Base-by-base conservation (phyloP, 78 protist genomes). In the Dictyostelium capitatum region DNA sequence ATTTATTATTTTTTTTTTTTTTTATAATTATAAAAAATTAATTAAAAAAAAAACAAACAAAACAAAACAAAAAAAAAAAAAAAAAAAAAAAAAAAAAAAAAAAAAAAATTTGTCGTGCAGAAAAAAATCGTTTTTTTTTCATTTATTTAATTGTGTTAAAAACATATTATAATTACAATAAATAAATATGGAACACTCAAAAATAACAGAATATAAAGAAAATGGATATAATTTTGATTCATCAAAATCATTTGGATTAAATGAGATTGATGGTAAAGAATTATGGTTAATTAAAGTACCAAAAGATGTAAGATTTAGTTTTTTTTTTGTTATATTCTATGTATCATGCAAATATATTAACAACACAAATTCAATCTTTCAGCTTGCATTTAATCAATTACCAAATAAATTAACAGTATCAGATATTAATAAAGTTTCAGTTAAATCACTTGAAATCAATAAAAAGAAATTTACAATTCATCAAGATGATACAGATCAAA, bases 251-350 rank as follows among this genome's bases (percentile, higher is more conserved):
- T 17, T 30, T 53, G 9, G 17, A 23, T 9, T 62, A n/a, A 11
- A 62, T 62, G 72, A 67, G 7, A 53, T 20, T 25, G 51, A 47
- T 20, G 62, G 69, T 53, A 73, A 82, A 57, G 80, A 74, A 47
- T 69, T 83, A 43, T 83, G 91, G 91, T 57, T 83, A 43, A 25
- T 83, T n/a, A 83, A 83, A 57, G 23, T 83, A 8, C 91, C 91
- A 23, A 37, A 15, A 37, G 50, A 83, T 83, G 91, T 83, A 83
- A 20, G 82, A n/a, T n/a, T 73, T 20, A 23, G 14, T 28, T 2
- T 9, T 28, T 77, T 11, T 54, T 54, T n/a, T 9, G 6, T 64
- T 25, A 12, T 20, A 67, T 15, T 37, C 43, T n/a, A n/a, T n/a
- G n/a, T n/a, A n/a, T n/a, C n/a, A n/a, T n/a, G n/a, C n/a, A n/a